Evolutionary conservation across 805 yeast species (phyloP).

Genomic region (Barnettozyma wickerhamii): DNA sequence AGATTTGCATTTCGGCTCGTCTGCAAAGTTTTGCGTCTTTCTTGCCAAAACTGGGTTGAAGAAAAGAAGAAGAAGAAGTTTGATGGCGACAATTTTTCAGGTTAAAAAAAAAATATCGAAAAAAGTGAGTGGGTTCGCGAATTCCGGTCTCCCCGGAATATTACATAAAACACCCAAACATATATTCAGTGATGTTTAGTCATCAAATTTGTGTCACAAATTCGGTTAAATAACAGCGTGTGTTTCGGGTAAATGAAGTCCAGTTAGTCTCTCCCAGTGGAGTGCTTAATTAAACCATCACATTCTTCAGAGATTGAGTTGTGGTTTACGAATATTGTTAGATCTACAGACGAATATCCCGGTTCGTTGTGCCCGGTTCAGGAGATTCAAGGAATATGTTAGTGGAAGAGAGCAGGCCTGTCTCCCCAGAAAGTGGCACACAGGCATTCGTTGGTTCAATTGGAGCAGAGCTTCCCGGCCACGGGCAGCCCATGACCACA

Average conservation of each 20-base stretch:
- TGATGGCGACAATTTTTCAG: not conserved
- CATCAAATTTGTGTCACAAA: no score
- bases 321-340: no score
- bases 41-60: conserved; percentile 16
- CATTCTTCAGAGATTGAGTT: no score
- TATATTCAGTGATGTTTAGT: no score
- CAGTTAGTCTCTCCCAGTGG: no score
- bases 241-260: no score
- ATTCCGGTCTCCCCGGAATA: not conserved
- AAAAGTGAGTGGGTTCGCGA: not conserved
- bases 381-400: not conserved
- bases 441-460: not conserved
- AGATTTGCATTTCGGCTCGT: conserved; percentile 80
- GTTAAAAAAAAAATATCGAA: conserved; percentile 4
- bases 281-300: no score
- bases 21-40: conserved; percentile 34
- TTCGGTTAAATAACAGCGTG: no score
- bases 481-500: not conserved
- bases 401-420: not conserved
- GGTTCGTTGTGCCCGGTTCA: not conserved
- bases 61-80: conserved; percentile 1
- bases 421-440: not conserved
- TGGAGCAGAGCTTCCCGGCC: not conserved
- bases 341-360: no score
- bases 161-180: no score